Base-by-base conservation (phyloP, 2,329 filamentous ascomycete species). In the Knoxdaviesia proteae region DNA sequence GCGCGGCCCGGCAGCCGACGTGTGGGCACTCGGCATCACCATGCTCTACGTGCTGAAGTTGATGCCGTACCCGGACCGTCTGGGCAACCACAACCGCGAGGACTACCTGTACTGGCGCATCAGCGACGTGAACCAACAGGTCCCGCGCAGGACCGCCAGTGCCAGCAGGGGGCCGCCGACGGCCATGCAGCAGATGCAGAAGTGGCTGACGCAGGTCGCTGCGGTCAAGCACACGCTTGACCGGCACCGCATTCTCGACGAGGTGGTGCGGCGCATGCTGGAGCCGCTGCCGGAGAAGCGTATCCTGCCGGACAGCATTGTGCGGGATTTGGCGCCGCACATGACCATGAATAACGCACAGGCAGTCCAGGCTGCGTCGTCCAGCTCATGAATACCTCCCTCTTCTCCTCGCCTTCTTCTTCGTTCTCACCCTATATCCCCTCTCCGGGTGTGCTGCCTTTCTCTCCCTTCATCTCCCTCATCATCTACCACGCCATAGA, bases 1-100 rank as follows among this genome's bases (percentile, higher is more conserved):
- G 39, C 68, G 71, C 33, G 71, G 71, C 4, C 54, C 65, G 4
- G 58, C 69, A 2, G 71, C 69, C 32, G 71, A 75, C 48, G 68
- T 74, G 6, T 75, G 71, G 70, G 71, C 69, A 0, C 56, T 75
- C 32, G 71, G 71, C 39, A 61, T 75, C 41, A 73, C 69, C 32
- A 74, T 75, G 70, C 60, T 75, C 20, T 75, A 75, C 47, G 64
- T 71, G 5, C 53, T 75, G 43, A 60, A 62, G 47, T 70, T 69
- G 54, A 69, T 74, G 34, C 51, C 63, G 1, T 69, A 71, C 44
- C 71, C 71, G 1, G 71, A 74, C 11, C 31, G 31, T n/a, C 31
- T 40, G 29, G 20, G 36, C 36, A 32, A 11, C 4, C 34, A 41
- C 8, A 36, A 36, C 20, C 34, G 43, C 43, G 39, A 44, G 43